Evolutionary conservation across 2,329 filamentous ascomycete genomes (phyloP).

Genomic region (Aspergillus cejpii): DNA sequence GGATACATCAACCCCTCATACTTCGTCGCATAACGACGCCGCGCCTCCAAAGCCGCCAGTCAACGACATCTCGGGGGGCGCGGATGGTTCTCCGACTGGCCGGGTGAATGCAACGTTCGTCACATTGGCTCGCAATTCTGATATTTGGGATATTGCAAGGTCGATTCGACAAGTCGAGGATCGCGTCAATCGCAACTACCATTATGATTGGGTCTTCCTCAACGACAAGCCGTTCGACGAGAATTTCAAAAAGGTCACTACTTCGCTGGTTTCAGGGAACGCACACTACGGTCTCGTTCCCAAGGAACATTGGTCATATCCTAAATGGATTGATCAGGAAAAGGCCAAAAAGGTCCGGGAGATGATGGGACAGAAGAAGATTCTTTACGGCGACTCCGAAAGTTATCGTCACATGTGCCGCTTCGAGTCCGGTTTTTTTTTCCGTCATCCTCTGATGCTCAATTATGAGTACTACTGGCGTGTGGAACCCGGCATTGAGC

Average conservation of each 20-base stretch:
- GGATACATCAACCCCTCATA: slow-evolving; percentile 9
- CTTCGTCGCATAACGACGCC: slow-evolving; percentile 24
- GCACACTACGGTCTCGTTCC: slow-evolving; percentile 87
- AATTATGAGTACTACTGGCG: slow-evolving; percentile 99
- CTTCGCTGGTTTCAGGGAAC: slow-evolving; percentile 81
- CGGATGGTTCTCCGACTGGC: slow-evolving; percentile 53
- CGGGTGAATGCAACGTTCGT: slow-evolving; percentile 98
- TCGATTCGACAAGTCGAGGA: slow-evolving; percentile 97
- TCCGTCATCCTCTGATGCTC: slow-evolving; percentile 84
- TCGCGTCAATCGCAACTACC: slow-evolving; percentile 91
- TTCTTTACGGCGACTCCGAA: slow-evolving; percentile 95
- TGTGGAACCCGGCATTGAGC: slow-evolving; percentile 92
- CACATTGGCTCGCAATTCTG: slow-evolving; percentile 83
- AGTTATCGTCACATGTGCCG: slow-evolving; percentile 99
- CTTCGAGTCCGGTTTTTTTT: slow-evolving; percentile 99
- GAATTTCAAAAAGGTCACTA: slow-evolving; percentile 86
- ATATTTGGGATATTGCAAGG: slow-evolving; percentile 93
- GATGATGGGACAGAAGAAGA: slow-evolving; percentile 88
- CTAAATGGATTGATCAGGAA: slow-evolving; percentile 89
- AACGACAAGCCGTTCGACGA: slow-evolving; percentile 94
- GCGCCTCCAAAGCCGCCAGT: slow-evolving; percentile 11
- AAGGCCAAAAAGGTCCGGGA: slow-evolving; percentile 84
- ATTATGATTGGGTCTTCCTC: slow-evolving; percentile 99
- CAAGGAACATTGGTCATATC: slow-evolving; percentile 94
- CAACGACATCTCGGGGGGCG: slow-evolving; percentile 17